These are phyloP conservation scores for Penicillium polonicum DNA, from an alignment of 2,329 filamentous ascomycete genomes.

Conservation along the genomic window DNA sequence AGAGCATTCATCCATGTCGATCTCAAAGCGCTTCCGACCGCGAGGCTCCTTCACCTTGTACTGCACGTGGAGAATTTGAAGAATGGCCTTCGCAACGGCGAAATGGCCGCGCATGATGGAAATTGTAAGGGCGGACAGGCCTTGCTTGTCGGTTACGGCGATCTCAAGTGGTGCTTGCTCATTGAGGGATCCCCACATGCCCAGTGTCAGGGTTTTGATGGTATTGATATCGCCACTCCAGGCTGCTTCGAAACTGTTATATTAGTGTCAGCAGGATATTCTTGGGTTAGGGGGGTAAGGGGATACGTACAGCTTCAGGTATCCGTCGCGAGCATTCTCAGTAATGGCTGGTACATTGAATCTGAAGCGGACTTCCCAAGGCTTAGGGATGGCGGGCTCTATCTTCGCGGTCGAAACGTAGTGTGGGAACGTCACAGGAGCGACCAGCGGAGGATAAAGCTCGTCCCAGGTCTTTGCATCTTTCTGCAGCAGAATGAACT, in stretches of 20 bases:
- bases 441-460: conserved; percentile 52
- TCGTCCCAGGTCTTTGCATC: conserved; percentile 68
- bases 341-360: conserved; percentile 55
- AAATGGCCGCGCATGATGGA: conserved; percentile 66
- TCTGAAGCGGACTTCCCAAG: conserved; percentile 52
- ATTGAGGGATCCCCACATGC: conserved; percentile 44
- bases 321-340: conserved; percentile 56
- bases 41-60: conserved; percentile 59
- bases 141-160: conserved; percentile 54
- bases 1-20: conserved; percentile 29
- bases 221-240: conserved; percentile 67
- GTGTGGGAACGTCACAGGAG: background rate
- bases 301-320: conserved; percentile 59
- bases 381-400: background rate
- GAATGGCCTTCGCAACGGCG: conserved; percentile 62
- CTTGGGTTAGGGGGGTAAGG: conserved; percentile 41
- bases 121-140: conserved; percentile 64
- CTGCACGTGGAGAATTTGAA: conserved; percentile 70
- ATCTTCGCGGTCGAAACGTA: conserved; percentile 7
- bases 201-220: conserved; percentile 47
- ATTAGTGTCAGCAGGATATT: conserved; percentile 50
- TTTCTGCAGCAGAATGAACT: conserved; percentile 53
- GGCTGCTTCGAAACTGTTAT: conserved; percentile 59
- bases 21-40: conserved; percentile 39
- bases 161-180: conserved; percentile 63